Base-by-base conservation (phyloP, 179 eudicot genomes). In the Spergularia azorica region DNA sequence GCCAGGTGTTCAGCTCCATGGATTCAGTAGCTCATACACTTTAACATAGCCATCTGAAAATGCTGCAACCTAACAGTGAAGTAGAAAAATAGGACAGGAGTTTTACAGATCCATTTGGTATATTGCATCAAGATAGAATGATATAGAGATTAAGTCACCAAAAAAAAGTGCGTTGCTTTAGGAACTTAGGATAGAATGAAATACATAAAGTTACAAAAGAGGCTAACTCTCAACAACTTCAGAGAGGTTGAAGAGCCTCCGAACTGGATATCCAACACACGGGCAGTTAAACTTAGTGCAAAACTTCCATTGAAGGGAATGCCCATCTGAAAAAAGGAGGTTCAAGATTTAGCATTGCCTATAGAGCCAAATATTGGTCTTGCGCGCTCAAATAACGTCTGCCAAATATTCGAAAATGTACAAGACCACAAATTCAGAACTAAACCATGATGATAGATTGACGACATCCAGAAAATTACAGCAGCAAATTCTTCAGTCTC, bases 1-100 rank as follows among this genome's bases (percentile, higher is more conserved):
- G 97, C 99, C 99, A 95, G 55, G 85, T 89, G 71, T 81, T 85
- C 81, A 95, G 76, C 68, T 93, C 98, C 79, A 91, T 13, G 92
- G 91, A 84, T 93, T 90, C 60, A 85, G 80, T 59, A 91, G 95
- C 85, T 95, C 98, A 68, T 84, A 86, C 46, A 95, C 87, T 88
- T 89, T 90, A 62, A 89, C 87, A 67, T 89, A 89, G n/a, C 97
- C 99, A 77, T 93, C 92, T 46, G 99, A 90, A 86, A 86, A 90
- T 62, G 99, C 97, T 82, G 90, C 89, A 72, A 88, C 92, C 99
- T 95, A 64, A 13, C 77, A 63, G 73, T 60, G 62, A 26, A 73
- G 74, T n/a, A n/a, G 5, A 41, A 18, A 79, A 15, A 57, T 10
- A 68, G 20, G 66, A 32, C 48, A n/a, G 41, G 9, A 60, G 11